Base-by-base conservation (phyloP, 108 stramenopile species). In the Parmales sp. region DNA sequence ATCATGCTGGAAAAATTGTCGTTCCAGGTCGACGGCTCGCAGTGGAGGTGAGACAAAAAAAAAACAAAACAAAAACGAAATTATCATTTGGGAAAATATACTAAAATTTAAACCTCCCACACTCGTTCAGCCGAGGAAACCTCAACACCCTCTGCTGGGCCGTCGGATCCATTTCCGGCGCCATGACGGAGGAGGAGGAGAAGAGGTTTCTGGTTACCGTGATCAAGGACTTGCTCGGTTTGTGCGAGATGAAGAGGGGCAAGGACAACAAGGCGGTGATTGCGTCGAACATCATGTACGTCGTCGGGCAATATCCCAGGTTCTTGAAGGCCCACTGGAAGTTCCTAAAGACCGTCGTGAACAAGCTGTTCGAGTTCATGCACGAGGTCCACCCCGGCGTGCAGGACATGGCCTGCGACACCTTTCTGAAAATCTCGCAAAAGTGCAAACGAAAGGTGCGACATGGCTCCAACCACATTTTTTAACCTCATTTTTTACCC, bases 341-440 rank as follows among this genome's bases (percentile, higher is more conserved):
- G 81, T 99, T 99, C 74, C 85, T 99, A 25, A 93, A 97, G 77
- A 99, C 98, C n/a, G 99, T 99, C 26, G 96, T 98, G 69, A 95
- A 96, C 77, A 99, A 99, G 81, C 85, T 98, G 20, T 99, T 98
- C 76, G 97, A 99, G 79, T 99, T 99, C 76, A 98, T 98, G 97
- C 97, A 98, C 74, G 99, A 99, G 72, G 64, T 74, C 19, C 99
- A 98, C 73, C 98, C 98, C 7, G 99, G 97, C 41, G 99, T 99
- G 37, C 96, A 99, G 75, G 99, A 99, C 75, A 99, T 99, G 99
- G 99, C 99, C 5, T 98, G 97, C 76, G 99, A 99, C 68, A 98
- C 96, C 44, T 98, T 98, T 72, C 74, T 99, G 51, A 98, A 98
- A 76, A 96, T 99, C 72, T 86, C 95, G n/a, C 88, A 86, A 26